Evolutionary conservation across 306 rosid species (phyloP).

Genomic region (Alnus rubra): DNA sequence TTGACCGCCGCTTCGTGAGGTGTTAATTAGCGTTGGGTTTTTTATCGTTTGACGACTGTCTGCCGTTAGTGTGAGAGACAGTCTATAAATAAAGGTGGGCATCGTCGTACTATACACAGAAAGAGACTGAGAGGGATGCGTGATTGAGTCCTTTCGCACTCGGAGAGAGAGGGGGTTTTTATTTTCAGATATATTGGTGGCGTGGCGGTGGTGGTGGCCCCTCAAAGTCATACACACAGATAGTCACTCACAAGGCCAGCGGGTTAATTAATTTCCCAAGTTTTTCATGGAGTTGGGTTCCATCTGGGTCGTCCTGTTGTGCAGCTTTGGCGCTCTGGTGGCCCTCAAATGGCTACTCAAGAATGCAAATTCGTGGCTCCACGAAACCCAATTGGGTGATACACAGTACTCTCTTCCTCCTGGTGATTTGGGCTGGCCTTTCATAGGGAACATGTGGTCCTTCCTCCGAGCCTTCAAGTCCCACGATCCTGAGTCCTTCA

Average conservation of each 20-base stretch:
- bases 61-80: not conserved
- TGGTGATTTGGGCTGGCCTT: conserved; percentile 88
- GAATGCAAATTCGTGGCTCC: conserved; percentile 61
- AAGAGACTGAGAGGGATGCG: no score
- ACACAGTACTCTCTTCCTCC: conserved; percentile 71
- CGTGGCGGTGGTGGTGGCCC: not conserved
- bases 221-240: not conserved
- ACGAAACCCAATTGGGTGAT: conserved; percentile 58
- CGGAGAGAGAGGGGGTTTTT: no score
- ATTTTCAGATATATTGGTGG: not conserved
- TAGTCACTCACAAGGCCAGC: no score
- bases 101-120: no score
- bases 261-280: no score
- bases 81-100: no score
- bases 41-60: not conserved
- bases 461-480: conserved; percentile 91
- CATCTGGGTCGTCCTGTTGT: conserved; percentile 3
- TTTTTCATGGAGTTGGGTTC: conserved; percentile 18
- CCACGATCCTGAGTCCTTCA: conserved; percentile 70
- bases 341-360: conserved; percentile 37
- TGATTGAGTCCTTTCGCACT: not conserved
- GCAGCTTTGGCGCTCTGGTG: conserved; percentile 24
- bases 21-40: no score
- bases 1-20: no score
- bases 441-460: conserved; percentile 96